Conservation (phyloP, 2,329 filamentous ascomycete genomes). For the Clonostachys sp. region DNA sequence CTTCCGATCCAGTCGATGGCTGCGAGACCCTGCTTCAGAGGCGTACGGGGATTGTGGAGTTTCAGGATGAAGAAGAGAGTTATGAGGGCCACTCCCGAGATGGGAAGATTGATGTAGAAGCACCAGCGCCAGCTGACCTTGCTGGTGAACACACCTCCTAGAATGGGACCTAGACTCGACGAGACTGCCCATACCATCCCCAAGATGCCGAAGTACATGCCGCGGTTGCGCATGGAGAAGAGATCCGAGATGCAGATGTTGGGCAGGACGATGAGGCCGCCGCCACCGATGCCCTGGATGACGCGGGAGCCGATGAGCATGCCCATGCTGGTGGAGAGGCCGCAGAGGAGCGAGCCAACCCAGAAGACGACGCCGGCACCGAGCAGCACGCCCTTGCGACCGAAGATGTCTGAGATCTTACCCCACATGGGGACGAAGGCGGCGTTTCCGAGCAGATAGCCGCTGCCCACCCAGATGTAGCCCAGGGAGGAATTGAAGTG, state of each 20-base stretch:
- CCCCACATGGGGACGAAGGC: slow-evolving; percentile 67
- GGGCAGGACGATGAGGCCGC: slow-evolving; percentile 53
- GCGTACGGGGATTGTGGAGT: slow-evolving; percentile 63
- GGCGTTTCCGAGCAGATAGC: slow-evolving; percentile 68
- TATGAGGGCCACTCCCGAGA: slow-evolving; percentile 38
- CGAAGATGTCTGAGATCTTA: slow-evolving; percentile 54
- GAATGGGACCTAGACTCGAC: slow-evolving; percentile 59
- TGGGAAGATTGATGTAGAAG: slow-evolving; percentile 60
- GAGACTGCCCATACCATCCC: slow-evolving; percentile 61
- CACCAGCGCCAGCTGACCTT: slow-evolving; percentile 66
- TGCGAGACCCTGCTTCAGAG: slow-evolving; percentile 55
- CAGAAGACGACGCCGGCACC: slow-evolving; percentile 47
- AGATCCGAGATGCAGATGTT: slow-evolving; percentile 55
- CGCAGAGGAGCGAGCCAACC: slow-evolving; percentile 49
- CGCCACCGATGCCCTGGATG: slow-evolving; percentile 52
- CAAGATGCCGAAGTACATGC: slow-evolving; percentile 47
- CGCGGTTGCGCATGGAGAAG: slow-evolving; percentile 45
- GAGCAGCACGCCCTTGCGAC: slow-evolving; percentile 50
- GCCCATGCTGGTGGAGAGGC: slow-evolving; percentile 40
- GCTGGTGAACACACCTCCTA: slow-evolving; percentile 65
- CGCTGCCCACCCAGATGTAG: slow-evolving; percentile 74
- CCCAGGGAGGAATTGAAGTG: slow-evolving; percentile 63
- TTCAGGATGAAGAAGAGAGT: slow-evolving; percentile 59
- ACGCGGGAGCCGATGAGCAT: slow-evolving; percentile 51
- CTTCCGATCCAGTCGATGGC: slow-evolving; percentile 58